Conservation (phyloP, 257 asterid species). For the Solanum appendiculatum region DNA sequence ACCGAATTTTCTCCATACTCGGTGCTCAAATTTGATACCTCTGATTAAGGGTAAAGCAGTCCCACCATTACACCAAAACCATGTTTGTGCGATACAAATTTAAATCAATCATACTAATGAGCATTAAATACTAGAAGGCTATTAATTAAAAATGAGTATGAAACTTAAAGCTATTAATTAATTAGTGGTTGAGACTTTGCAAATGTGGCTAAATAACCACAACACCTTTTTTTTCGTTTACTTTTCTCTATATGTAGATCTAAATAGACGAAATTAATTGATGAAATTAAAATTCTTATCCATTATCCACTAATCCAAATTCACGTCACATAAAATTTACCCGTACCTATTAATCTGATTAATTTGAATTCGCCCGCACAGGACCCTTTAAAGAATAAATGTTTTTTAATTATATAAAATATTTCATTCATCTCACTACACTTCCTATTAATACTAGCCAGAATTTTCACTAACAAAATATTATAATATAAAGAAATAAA, state of each 20-base stretch:
- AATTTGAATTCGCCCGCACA: not conserved
- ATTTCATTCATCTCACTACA: not conserved
- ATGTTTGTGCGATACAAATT: not conserved
- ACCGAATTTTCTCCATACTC: not conserved
- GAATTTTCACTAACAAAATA: not conserved
- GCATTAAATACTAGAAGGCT: not conserved
- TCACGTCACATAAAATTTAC: fast-evolving
- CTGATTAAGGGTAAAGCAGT: not conserved
- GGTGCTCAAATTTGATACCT: not conserved
- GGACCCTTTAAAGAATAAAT: not conserved
- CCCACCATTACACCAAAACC: too few species aligned
- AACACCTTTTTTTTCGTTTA: not conserved
- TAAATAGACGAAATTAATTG: not conserved
- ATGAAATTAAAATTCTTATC: not conserved
- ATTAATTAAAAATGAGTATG: not conserved
- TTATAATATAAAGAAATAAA: not conserved
- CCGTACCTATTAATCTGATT: fast-evolving
- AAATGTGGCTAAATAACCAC: not conserved
- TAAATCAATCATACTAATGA: not conserved
- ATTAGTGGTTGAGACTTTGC: not conserved
- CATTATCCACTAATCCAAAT: not conserved
- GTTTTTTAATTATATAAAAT: not conserved
- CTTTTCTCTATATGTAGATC: not conserved
- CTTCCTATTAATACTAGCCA: not conserved
- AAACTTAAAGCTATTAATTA: not conserved